Evolutionary conservation across 2,329 filamentous ascomycete genomes (phyloP).

Genomic region (Fusarium circinatum): DNA sequence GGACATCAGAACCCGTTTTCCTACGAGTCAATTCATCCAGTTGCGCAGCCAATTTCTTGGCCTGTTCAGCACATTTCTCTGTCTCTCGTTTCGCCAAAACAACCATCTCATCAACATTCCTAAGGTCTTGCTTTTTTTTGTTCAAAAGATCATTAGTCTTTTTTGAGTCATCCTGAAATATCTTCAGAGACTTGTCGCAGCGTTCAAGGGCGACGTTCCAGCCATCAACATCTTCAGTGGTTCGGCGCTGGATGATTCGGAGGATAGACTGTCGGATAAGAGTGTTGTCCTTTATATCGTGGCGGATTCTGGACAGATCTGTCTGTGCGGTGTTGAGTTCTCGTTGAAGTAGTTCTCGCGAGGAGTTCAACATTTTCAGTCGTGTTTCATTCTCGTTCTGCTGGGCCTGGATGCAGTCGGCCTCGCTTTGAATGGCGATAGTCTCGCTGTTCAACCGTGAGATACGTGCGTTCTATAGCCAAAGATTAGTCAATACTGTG

Average conservation of each 20-base stretch:
- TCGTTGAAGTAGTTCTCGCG: neutral
- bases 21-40: neutral
- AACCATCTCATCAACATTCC: neutral
- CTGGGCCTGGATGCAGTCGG: neutral
- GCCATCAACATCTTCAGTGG: neutral
- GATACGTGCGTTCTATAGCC: neutral
- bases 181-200: neutral
- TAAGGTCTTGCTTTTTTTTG: neutral
- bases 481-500: fast-evolving
- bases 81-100: neutral
- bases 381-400: neutral
- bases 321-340: neutral
- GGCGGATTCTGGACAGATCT: neutral
- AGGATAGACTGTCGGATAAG: neutral
- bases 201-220: neutral
- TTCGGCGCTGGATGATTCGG: neutral
- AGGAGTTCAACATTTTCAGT: neutral
- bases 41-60: neutral
- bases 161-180: neutral
- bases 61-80: neutral
- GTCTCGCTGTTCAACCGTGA: neutral
- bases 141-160: neutral
- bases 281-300: neutral
- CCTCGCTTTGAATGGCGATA: neutral
- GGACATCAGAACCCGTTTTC: neutral